Evolutionary conservation across 805 yeast species (phyloP).

Genomic region (Candida succiphila): DNA sequence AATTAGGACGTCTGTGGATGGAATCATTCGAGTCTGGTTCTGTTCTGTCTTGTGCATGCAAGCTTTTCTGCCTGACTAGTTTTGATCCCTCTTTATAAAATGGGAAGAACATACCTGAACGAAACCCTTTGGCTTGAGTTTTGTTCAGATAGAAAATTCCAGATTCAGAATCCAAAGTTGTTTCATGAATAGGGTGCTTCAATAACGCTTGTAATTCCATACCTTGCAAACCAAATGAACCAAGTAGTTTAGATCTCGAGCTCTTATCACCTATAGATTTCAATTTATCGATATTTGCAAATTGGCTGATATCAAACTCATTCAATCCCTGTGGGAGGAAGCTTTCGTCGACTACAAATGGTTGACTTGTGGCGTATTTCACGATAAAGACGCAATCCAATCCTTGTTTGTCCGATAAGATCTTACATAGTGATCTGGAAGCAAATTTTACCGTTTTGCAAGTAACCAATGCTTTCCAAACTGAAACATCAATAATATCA

Average conservation of each 20-base stretch:
- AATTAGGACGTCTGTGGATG: too few species aligned
- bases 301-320: slow-evolving; percentile 34
- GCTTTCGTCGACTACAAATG: slow-evolving; percentile 28
- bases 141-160: slow-evolving; percentile 34
- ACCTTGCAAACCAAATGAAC: slow-evolving; percentile 24
- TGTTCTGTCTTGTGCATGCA: neutral
- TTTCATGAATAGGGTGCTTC: slow-evolving; percentile 25
- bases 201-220: slow-evolving; percentile 2
- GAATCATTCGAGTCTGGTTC: too few species aligned
- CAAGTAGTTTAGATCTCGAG: slow-evolving; percentile 35
- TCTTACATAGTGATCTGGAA: slow-evolving; percentile 27
- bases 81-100: slow-evolving; percentile 34
- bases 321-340: slow-evolving; percentile 32
- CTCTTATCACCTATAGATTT: slow-evolving; percentile 27
- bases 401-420: slow-evolving; percentile 22
- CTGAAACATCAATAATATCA: slow-evolving; percentile 18
- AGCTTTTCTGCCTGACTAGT: slow-evolving; percentile 27
- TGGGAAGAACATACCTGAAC: slow-evolving; percentile 44
- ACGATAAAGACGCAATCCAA: slow-evolving; percentile 38
- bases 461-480: slow-evolving; percentile 26
- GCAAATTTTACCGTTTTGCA: slow-evolving; percentile 36
- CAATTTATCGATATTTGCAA: slow-evolving; percentile 27
- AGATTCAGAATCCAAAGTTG: slow-evolving; percentile 39
- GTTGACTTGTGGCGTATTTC: slow-evolving; percentile 41
- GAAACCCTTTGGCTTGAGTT: slow-evolving; percentile 23